These are phyloP conservation scores for Phlyctochytrium arcticum DNA, from an alignment of 192 early-diverging fungal species.

Conservation along the genomic window DNA sequence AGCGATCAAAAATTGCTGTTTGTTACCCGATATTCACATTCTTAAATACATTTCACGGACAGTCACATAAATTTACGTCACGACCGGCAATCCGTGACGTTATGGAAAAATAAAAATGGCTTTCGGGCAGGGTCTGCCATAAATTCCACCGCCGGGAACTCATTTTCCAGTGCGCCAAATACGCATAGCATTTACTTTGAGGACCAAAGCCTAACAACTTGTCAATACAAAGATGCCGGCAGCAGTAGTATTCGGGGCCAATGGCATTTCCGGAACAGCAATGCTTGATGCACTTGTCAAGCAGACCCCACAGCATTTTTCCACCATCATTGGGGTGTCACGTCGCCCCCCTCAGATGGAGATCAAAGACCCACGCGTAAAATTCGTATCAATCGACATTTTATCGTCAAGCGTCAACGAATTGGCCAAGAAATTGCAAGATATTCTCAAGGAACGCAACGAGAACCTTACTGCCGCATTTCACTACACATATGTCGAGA, in stretches of 20 bases:
- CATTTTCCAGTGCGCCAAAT: too few relatives aligned
- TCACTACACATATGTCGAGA: constrained; percentile 8
- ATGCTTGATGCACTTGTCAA: background rate
- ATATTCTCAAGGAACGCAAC: background rate
- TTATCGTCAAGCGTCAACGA: background rate
- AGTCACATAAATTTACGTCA: background rate
- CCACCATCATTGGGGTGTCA: constrained; percentile 1
- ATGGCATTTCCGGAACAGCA: constrained; percentile 11
- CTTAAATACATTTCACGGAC: background rate
- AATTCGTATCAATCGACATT: constrained; percentile 9
- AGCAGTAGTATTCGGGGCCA: constrained; percentile 12
- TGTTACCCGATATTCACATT: too few relatives aligned
- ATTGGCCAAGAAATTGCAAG: background rate
- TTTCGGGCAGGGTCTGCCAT: too few relatives aligned
- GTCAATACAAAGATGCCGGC: background rate
- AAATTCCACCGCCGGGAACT: too few relatives aligned
- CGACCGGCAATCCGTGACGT: background rate
- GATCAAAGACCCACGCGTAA: background rate
- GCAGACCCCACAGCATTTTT: background rate
- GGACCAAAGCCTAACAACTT: too few relatives aligned
- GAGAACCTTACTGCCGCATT: background rate
- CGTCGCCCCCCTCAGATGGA: constrained; percentile 2
- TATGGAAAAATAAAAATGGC: too few relatives aligned
- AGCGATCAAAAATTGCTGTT: too few relatives aligned
- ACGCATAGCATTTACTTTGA: too few relatives aligned